Base-by-base conservation (phyloP, 768 basidiomycete species). In the Leccinum ochraceum region DNA sequence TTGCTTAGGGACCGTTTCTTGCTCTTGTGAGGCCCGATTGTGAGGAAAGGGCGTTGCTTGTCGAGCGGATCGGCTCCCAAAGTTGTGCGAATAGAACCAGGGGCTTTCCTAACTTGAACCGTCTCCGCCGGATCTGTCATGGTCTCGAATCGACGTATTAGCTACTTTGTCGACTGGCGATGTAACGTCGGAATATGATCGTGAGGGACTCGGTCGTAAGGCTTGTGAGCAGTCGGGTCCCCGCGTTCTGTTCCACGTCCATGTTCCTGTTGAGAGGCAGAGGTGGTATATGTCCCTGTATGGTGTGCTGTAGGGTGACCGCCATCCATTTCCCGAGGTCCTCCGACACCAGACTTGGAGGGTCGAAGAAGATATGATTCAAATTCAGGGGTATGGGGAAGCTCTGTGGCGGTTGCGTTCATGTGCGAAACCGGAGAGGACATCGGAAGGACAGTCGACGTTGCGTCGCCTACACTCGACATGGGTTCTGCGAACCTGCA, bases 261-360 rank as follows among this genome's bases (percentile, higher is more conserved):
- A 39, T 49, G 56, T 17, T 55, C 24, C 28, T 44, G 44, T 24
- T 61, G 37, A 5, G 9, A 17, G 20, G 51, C 39, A 8, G 54
- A 42, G 44, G 22, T 3, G 28, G 44, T 36, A 20, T 51, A 17
- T 4, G 34, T 16, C 13, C 34, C 55, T 20, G 26, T 39, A 28
- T 53, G 34, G 8, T 20, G 39, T 48, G 51, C 57, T 17, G 51
- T 39, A 52, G 11, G 50, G 34, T 44, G 16, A 24, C 24, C 17
- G 8, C n/a, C 3, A 11, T 54, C 59, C 67, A 67, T 64, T 30
- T 60, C 53, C 32, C 69, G 67, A 53, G 71, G 69, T 8, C 67
- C 69, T 2, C 59, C 57, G 9, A 73, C 48, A 17, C 64, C 46
- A 16, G 63, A 59, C 52, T 55, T 66, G 2, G 61, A 56, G 6